A percentile compares a stretch with the other conserved stretches of the same genome.
These are phyloP conservation scores for Podospora pseudocomata DNA, from an alignment of 495 filamentous ascomycete species.

Conservation along the genomic window DNA sequence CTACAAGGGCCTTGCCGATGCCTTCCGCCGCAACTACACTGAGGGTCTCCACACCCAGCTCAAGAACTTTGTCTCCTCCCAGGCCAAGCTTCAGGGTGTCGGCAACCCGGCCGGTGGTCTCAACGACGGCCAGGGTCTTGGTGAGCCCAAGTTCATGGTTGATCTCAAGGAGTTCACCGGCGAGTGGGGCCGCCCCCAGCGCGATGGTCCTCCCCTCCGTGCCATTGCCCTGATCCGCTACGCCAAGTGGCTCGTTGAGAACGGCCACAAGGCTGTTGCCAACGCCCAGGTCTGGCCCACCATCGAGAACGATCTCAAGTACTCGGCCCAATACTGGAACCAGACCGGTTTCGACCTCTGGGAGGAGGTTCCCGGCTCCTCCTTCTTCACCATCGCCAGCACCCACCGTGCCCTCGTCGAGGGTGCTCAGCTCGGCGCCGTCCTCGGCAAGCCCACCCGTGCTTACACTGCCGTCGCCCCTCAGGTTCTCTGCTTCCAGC, in stretches of 20 bases:
- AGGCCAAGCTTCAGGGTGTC: conserved; percentile 59
- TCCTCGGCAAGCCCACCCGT: conserved; percentile 40
- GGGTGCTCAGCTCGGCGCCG: conserved; percentile 55
- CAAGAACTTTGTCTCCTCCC: conserved; percentile 53
- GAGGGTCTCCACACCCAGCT: conserved; percentile 50
- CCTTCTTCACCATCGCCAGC: conserved; percentile 53
- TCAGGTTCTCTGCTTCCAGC: conserved; percentile 57
- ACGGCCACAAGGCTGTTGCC: conserved; percentile 44
- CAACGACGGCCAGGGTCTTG: conserved; percentile 49
- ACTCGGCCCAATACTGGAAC: conserved; percentile 68
- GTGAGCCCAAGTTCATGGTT: conserved; percentile 60
- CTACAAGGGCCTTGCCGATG: conserved; percentile 58
- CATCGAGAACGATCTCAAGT: conserved; percentile 64
- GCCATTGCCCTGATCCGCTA: conserved; percentile 56
- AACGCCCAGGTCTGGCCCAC: conserved; percentile 55
- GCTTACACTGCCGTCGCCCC: conserved; percentile 55
- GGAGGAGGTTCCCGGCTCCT: conserved; percentile 63
- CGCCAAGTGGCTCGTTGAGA: conserved; percentile 45
- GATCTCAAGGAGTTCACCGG: conserved; percentile 59
- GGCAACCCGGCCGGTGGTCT: conserved; percentile 58
- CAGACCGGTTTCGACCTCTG: conserved; percentile 66
- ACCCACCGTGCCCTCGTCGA: conserved; percentile 57
- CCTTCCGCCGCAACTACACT: conserved; percentile 54
- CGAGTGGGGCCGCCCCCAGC: conserved; percentile 67
- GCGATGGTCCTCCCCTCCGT: conserved; percentile 66